These are phyloP conservation scores for Globisporangium spiculum DNA, from an alignment of 352 stramenopile species.

Conservation along the genomic window DNA sequence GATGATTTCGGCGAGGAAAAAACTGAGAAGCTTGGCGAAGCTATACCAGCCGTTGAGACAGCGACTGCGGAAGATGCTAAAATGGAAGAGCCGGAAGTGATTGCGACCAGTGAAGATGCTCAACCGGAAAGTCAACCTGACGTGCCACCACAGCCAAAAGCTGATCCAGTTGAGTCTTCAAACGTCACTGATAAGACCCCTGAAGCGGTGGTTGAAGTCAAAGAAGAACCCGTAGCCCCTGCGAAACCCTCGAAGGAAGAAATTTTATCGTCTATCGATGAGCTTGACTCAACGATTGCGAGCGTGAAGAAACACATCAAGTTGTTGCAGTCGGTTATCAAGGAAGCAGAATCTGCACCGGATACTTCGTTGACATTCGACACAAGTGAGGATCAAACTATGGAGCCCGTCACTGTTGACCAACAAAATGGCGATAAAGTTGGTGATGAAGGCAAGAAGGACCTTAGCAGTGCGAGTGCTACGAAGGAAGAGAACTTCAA, in stretches of 20 bases:
- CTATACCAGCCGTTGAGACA: not conserved
- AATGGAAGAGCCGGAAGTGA: constrained; percentile 8
- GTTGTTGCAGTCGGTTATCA: constrained; percentile 41
- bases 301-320: constrained; percentile 73
- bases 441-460: not conserved
- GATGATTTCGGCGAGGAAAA: not conserved
- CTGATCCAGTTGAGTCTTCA: not conserved
- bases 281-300: constrained; percentile 65
- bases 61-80: not conserved
- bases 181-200: not conserved
- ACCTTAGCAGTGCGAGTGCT: not conserved
- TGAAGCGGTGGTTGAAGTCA: constrained; percentile 2
- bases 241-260: constrained; percentile 64
- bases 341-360: constrained; percentile 27
- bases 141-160: not conserved
- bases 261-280: constrained; percentile 79
- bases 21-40: constrained; percentile 1
- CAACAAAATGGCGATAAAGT: not conserved
- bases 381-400: not conserved
- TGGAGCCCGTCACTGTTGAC: not conserved
- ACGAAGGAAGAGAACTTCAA: not conserved
- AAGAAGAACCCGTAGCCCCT: constrained; percentile 7
- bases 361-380: not conserved
- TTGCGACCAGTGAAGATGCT: not conserved
- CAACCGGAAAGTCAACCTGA: not conserved